These are phyloP conservation scores for Xenoacremonium recifei DNA, from an alignment of 2,329 filamentous ascomycete species.

Conservation along the genomic window DNA sequence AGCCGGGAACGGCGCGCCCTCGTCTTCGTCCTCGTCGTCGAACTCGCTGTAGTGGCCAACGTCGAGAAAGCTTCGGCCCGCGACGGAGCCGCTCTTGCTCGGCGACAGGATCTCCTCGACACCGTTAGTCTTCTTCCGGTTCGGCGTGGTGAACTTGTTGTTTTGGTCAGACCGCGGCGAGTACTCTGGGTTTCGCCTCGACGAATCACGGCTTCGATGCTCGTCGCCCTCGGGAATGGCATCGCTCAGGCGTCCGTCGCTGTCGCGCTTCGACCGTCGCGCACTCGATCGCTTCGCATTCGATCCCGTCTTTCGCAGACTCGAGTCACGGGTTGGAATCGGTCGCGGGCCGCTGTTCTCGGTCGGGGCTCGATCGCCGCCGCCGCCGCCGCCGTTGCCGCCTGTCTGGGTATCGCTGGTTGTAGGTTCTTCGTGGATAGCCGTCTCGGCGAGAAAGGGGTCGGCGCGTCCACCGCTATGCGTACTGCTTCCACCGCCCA, in stretches of 20 bases:
- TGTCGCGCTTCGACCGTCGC: constrained; percentile 49
- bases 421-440: constrained; percentile 55
- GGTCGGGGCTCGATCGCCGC: constrained; percentile 21
- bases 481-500: constrained; percentile 37
- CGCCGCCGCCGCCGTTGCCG: too few species aligned
- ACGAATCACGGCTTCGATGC: constrained; percentile 18
- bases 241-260: constrained; percentile 35
- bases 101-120: constrained; percentile 20
- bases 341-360: constrained; percentile 44
- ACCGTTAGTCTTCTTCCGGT: constrained; percentile 21
- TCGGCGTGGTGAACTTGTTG: constrained; percentile 4
- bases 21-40: constrained; percentile 43
- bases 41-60: constrained; percentile 30
- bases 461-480: constrained; percentile 40
- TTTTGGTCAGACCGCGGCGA: constrained; percentile 5
- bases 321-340: constrained; percentile 69
- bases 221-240: constrained; percentile 45
- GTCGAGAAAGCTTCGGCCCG: constrained; percentile 20
- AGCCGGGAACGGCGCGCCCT: constrained; percentile 69
- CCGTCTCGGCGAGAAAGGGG: constrained; percentile 50
- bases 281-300: constrained; percentile 53
- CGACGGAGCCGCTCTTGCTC: constrained; percentile 16
- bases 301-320: constrained; percentile 56
- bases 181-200: constrained; percentile 11
- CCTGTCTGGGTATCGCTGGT: constrained; percentile 25